Percentiles rank a stretch among this genome's conserved stretches.
Evolutionary conservation across 805 yeast genomes (phyloP).

Genomic region (Ogataea kodamae): DNA sequence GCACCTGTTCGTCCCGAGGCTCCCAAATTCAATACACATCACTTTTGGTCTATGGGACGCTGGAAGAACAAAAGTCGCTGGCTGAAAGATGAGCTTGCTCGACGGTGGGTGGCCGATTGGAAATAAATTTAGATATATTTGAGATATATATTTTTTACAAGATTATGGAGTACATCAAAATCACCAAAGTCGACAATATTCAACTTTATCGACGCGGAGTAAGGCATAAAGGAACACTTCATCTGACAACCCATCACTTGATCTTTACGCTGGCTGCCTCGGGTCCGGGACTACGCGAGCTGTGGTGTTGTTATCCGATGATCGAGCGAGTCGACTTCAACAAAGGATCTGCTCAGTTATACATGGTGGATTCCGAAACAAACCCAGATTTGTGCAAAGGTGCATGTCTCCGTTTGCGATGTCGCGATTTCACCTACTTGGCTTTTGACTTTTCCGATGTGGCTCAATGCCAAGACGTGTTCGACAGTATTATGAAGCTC

Average conservation of each 20-base stretch:
- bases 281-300: constrained; percentile 46
- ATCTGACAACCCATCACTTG: constrained; percentile 71
- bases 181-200: constrained; percentile 46
- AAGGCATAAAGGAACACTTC: constrained; percentile 55
- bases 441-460: constrained; percentile 70
- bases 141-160: no score
- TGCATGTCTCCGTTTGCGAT: constrained; percentile 63
- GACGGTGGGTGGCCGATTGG: constrained; percentile 44
- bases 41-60: constrained; percentile 66
- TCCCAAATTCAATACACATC: constrained; percentile 42
- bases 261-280: constrained; percentile 46
- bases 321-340: constrained; percentile 59
- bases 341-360: constrained; percentile 46
- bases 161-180: constrained; percentile 55
- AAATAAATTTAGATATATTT: constrained; percentile 2
- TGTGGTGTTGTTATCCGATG: constrained; percentile 91
- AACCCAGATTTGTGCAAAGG: constrained; percentile 26
- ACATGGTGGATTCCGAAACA: constrained; percentile 16
- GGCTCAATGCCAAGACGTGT: constrained; percentile 62
- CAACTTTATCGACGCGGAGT: constrained; percentile 57
- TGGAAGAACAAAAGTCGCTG: constrained; percentile 52
- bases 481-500: constrained; percentile 63
- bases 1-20: no score
- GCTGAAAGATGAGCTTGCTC: constrained; percentile 52
- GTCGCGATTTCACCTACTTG: constrained; percentile 81